Conservation (phyloP, 2,329 filamentous ascomycete genomes). For the Fusarium sp. region DNA sequence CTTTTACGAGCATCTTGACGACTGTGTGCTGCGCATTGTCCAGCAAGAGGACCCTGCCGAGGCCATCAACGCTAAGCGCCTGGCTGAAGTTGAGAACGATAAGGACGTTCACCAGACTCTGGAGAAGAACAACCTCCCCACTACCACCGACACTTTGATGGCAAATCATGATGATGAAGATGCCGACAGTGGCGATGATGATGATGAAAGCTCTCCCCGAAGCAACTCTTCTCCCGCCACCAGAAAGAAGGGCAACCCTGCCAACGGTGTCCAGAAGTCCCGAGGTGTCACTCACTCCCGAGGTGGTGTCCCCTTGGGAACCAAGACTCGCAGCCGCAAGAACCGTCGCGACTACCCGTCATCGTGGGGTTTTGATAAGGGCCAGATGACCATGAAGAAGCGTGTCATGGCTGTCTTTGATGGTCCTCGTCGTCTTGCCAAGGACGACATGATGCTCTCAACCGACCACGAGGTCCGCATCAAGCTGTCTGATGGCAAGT, state of each 20-base stretch:
- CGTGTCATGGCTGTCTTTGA: constrained; percentile 94
- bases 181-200: constrained; percentile 65
- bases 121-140: constrained; percentile 71
- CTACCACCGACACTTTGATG: constrained; percentile 53
- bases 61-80: constrained; percentile 74
- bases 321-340: constrained; percentile 78
- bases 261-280: constrained; percentile 72
- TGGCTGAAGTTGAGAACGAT: constrained; percentile 75
- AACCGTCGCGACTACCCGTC: constrained; percentile 93
- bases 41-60: constrained; percentile 78
- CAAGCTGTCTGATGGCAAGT: constrained; percentile 77
- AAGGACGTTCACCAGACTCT: constrained; percentile 70
- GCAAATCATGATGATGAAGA: constrained; percentile 66
- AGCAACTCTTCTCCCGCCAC: constrained; percentile 54
- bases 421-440: constrained; percentile 86
- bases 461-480: constrained; percentile 94
- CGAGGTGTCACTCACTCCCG: constrained; percentile 82
- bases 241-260: constrained; percentile 68
- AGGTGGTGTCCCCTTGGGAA: constrained; percentile 72
- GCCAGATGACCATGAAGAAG: constrained; percentile 99
- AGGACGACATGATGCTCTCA: constrained; percentile 99
- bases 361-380: constrained; percentile 91
- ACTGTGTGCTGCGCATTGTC: constrained; percentile 77
- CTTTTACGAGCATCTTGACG: constrained; percentile 96
- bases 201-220: constrained; percentile 62